Evolutionary conservation across 441 rosid species (phyloP), one percentile per base, ranked within the genome.

Genomic region (Lepidium campestre): DNA sequence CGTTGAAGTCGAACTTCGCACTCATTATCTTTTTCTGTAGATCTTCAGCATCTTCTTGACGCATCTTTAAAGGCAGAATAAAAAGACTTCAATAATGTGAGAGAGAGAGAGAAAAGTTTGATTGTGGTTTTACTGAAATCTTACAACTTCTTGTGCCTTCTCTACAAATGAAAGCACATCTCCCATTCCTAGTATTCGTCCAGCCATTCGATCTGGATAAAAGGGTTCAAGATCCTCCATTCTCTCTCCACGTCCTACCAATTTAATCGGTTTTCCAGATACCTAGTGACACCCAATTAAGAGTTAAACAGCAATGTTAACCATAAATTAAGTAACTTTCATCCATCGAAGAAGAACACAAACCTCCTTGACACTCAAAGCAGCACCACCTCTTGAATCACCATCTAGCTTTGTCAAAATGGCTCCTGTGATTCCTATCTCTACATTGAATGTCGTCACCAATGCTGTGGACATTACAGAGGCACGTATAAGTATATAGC

Each of bases 381-480:
- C 99, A 65, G 99, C 97, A 62, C 99, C 97, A 70, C 97, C 99
- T 87, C 99, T 86, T 67, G 99, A 94, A 78, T 94, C 99, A 17
- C 99, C 97, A 62, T 94, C 99, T 70, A 94, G 81, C 89, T 94
- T 94, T 41, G 99, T 89, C 81, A 94, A 81, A 71, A 94, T 94
- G 77, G 97, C 99, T 76, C 99, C 97, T 13, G 97, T 91, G 73
- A 94, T 94, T 66, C 99, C 99, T 59, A 94, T 94, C 88, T 91
- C 99, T 41, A 94, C 80, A 67, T 94, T 91, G 86, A 94, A 91
- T 22, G 96, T 82, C 22, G 97, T 89, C 74, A 94, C 97, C 82
- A 94, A 65, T 20, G 96, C 99, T 94, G 92, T 49, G 31, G 72
- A 22, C 7, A 17, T 25, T 27, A 59, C 12, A 42, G 11, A 41